Evolutionary conservation across 2,329 filamentous ascomycete species (phyloP).

Genomic region (Hypoxylon sp.): DNA sequence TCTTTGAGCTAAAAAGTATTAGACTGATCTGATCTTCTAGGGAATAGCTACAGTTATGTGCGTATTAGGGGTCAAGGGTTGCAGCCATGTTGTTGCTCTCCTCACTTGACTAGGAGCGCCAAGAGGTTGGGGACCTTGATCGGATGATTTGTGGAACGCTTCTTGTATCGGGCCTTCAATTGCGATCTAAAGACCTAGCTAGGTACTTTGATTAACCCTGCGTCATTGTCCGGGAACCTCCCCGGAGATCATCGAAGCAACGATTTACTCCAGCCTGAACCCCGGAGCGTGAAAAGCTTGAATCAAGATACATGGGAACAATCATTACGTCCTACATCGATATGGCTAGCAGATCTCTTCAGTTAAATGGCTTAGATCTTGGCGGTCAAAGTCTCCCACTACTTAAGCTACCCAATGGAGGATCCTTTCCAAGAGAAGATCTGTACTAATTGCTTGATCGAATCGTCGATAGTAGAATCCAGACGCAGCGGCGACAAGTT

Average conservation of each 20-base stretch:
- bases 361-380: neutral
- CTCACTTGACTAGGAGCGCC: neutral
- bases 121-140: neutral
- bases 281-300: neutral
- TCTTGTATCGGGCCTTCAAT: neutral
- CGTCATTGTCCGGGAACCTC: neutral
- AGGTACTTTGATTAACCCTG: neutral
- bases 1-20: neutral
- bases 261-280: neutral
- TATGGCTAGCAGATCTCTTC: neutral
- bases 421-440: neutral
- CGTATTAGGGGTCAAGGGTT: neutral
- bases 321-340: neutral
- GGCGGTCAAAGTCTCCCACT: neutral
- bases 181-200: neutral
- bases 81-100: neutral
- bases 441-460: neutral
- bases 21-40: constrained; percentile 4
- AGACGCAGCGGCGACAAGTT: neutral
- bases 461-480: neutral
- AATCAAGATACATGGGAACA: neutral
- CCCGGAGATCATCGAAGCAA: neutral
- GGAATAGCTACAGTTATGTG: neutral
- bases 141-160: neutral
- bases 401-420: neutral